Conservation (phyloP, 441 rosid genomes). For the Pelargonium citronellum region DNA sequence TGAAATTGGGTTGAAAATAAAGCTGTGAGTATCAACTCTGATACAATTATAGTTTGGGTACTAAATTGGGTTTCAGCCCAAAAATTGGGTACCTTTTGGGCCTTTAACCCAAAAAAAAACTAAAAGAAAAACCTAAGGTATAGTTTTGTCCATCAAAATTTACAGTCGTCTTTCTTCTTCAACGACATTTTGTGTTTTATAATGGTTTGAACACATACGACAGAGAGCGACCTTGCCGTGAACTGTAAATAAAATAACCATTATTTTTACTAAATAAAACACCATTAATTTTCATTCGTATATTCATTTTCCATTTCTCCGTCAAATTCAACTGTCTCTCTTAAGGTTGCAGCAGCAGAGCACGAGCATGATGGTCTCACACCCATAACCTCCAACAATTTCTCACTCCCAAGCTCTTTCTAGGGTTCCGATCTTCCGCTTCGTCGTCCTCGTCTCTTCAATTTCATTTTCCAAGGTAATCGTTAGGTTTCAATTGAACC, state of each 20-base stretch:
- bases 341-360: conserved; percentile 5
- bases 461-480: background rate
- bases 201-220: background rate
- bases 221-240: too few relatives aligned
- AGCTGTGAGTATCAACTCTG: too few relatives aligned
- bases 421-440: background rate
- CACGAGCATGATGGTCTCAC: background rate
- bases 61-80: too few relatives aligned
- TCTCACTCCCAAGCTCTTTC: background rate
- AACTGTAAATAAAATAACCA: too few relatives aligned
- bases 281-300: too few relatives aligned
- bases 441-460: background rate
- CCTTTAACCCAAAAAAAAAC: too few relatives aligned
- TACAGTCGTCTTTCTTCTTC: background rate
- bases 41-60: too few relatives aligned
- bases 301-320: background rate
- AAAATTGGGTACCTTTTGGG: too few relatives aligned
- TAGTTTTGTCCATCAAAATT: background rate
- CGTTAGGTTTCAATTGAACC: background rate
- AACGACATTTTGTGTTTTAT: too few relatives aligned
- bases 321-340: conserved; percentile 8
- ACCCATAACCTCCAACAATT: background rate
- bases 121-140: background rate
- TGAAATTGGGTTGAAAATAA: too few relatives aligned
- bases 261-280: too few relatives aligned